Evolutionary conservation across 208 protist species (phyloP).

Genomic region (Acanthamoeba healyi): DNA sequence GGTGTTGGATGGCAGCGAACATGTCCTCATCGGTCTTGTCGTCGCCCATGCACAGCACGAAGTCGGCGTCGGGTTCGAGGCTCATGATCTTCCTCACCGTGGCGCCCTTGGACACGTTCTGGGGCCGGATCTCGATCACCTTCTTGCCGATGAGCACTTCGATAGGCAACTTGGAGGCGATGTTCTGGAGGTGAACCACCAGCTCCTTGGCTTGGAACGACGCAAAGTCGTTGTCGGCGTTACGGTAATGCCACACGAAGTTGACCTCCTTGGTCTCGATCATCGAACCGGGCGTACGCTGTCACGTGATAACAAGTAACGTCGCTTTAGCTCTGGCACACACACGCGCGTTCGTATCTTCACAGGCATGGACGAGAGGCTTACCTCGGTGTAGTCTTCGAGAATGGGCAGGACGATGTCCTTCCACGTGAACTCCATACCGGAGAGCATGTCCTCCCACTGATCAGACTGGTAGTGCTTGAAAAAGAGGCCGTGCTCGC

Average conservation of each 20-base stretch:
- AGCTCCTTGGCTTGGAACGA: constrained; percentile 88
- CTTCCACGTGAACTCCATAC: constrained; percentile 82
- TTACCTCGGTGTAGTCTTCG: constrained; percentile 69
- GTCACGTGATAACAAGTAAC: not conserved
- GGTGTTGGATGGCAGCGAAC: constrained; percentile 58
- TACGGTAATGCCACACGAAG: constrained; percentile 88
- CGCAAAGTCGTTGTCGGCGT: constrained; percentile 88
- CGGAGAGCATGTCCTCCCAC: constrained; percentile 72
- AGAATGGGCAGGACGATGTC: constrained; percentile 78
- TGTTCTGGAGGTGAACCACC: constrained; percentile 81
- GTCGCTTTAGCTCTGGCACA: too few species aligned
- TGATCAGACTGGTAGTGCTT: constrained; percentile 40
- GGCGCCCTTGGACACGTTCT: constrained; percentile 61
- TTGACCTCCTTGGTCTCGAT: constrained; percentile 86
- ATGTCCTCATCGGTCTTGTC: constrained; percentile 76
- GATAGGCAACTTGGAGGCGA: constrained; percentile 81
- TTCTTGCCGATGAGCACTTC: constrained; percentile 85
- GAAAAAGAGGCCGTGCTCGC: constrained; percentile 74
- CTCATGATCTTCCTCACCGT: constrained; percentile 64
- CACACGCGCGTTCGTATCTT: too few species aligned
- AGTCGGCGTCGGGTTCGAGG: constrained; percentile 42
- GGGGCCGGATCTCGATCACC: constrained; percentile 73
- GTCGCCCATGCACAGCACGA: constrained; percentile 76
- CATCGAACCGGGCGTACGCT: constrained; percentile 85
- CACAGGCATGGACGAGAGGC: not conserved